Percentiles rank a stretch among this genome's conserved stretches.
Evolutionary conservation across 805 yeast species (phyloP).

Genomic region (Torulaspora gathmanii): DNA sequence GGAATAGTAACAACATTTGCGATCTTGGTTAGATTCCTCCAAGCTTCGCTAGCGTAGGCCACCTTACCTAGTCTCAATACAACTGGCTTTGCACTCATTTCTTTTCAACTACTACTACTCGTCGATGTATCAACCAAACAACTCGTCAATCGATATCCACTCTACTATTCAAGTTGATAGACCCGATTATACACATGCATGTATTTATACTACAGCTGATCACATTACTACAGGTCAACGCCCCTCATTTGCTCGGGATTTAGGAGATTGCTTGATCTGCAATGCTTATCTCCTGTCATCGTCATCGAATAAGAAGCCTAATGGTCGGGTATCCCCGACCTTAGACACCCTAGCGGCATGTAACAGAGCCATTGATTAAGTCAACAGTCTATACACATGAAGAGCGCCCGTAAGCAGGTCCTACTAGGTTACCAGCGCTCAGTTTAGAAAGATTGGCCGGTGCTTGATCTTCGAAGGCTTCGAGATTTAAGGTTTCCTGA

Average conservation of each 20-base stretch:
- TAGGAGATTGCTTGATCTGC: neutral
- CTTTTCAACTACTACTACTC: neutral
- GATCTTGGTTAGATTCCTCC: conserved; percentile 50
- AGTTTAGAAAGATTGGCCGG: neutral
- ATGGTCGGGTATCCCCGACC: neutral
- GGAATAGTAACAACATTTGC: conserved; percentile 46
- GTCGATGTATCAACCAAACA: neutral
- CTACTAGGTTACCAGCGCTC: neutral
- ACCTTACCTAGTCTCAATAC: conserved; percentile 64
- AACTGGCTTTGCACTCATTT: conserved; percentile 42
- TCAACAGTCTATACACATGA: neutral
- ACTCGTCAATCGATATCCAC: neutral
- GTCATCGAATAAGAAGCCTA: neutral
- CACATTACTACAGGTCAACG: neutral
- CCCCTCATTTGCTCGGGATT: conserved; percentile 3
- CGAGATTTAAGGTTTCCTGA: too few species aligned
- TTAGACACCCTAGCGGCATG: neutral
- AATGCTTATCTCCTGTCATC: conserved; percentile 4
- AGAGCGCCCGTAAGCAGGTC: neutral
- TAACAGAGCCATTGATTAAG: neutral
- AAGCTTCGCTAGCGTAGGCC: conserved; percentile 56
- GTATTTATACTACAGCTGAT: neutral
- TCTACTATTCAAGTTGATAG: neutral
- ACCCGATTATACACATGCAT: neutral
- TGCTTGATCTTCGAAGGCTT: neutral